Evolutionary conservation across 176 grass and related monocot genomes (phyloP), one percentile per base, ranked within the genome.

Genomic region (Canna indica): DNA sequence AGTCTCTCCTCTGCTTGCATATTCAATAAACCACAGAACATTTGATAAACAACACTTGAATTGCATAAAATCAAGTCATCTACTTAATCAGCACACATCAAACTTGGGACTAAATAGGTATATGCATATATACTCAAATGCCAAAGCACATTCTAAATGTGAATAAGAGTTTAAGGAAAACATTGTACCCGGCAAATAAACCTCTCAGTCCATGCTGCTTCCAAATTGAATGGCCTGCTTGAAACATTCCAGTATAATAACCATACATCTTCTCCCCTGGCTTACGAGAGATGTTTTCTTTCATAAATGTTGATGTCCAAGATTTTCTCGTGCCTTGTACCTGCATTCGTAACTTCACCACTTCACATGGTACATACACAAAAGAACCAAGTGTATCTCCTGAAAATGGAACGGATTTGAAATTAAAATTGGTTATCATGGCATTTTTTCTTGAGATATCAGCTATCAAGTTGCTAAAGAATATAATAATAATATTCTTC

Each of bases 331-430:
- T 93, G 78, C 94, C 94, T 90, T 99, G 84, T 48, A 99, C 82
- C 86, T 99, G 94, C 89, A 99, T 99, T 31, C 94, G 78, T 44
- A 93, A 86, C 78, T 99, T 99, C 81, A 99, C 85, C 36, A 99
- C 89, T 83, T 93, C 89, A 45, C 94, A 99, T 56, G 94, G 94
- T 60, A 99, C 89, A 81, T 90, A 99, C 30, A 90, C 81, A 82
- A 99, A 83, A 67, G 94, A 99, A 58, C 94, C 89, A 83, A 99
- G 88, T 60, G 94, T 90, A 75, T 99, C 89, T 82, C 94, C 94
- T 99, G 78, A 25, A 84, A 83, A 64, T 57, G 8, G 64, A 45
- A 60, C 66, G 14, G 82, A 69, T 62, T 69, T 61, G 34, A 36
- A 39, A 44, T 7, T 46, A 41, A 76, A 6, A 73, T 61, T 15